Percentiles rank a stretch among this genome's conserved stretches.
phyloP scores from a whole-genome alignment of 139 green algal species.

The Coelastrella sp. region DNA sequence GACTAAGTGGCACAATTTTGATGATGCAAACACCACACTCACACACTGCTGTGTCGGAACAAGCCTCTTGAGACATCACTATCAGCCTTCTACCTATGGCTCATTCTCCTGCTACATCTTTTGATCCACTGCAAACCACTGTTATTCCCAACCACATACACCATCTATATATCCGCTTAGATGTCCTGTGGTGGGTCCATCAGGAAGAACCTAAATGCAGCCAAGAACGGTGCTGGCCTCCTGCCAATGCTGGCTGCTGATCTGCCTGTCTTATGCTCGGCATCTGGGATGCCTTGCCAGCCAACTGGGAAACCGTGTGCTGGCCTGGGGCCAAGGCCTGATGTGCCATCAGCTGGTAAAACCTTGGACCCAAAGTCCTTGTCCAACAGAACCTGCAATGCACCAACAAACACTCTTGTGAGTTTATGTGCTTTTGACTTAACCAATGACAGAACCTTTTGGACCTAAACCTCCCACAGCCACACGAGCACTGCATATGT shows the following conservation, averaged over 20 bases:
- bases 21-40: too few species aligned
- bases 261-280: conserved; percentile 29
- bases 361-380: conserved; percentile 38
- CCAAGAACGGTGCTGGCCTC: conserved; percentile 35
- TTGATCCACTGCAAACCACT: too few species aligned
- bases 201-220: background rate
- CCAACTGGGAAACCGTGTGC: background rate
- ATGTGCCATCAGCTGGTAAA: conserved; percentile 43
- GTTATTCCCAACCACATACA: too few species aligned
- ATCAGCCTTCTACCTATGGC: too few species aligned
- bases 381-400: conserved; percentile 17
- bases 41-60: too few species aligned
- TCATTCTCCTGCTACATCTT: too few species aligned
- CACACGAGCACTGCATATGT: too few species aligned
- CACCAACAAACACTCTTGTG: background rate
- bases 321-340: background rate
- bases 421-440: too few species aligned
- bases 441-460: too few species aligned
- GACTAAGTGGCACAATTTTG: too few species aligned
- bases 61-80: too few species aligned
- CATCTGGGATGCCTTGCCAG: conserved; percentile 8
- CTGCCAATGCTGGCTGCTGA: conserved; percentile 33
- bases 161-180: background rate
- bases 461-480: too few species aligned
- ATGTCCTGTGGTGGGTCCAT: conserved; percentile 1